phyloP scores from a whole-genome alignment of 2,329 filamentous ascomycete genomes.

The Xylaria arbuscula region DNA sequence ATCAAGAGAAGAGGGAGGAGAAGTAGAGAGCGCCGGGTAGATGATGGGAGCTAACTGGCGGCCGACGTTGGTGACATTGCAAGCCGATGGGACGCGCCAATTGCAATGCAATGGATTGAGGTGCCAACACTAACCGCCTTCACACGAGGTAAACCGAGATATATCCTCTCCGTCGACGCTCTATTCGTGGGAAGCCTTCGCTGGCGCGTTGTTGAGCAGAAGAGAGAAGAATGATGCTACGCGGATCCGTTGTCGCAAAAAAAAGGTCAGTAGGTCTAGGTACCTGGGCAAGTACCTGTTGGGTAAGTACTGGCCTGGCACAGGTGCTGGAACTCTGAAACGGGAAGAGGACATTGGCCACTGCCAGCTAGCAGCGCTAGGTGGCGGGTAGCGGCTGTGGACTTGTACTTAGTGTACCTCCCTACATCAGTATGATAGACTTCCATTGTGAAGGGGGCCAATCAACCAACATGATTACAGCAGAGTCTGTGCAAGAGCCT shows the following conservation, averaged over 20 bases:
- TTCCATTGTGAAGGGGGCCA: neutral
- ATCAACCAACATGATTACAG: neutral
- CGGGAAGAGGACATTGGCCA: neutral
- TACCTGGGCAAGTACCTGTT: conserved; percentile 34
- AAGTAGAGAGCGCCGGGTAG: conserved; percentile 34
- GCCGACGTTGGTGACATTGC: conserved; percentile 48
- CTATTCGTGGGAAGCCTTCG: conserved; percentile 25
- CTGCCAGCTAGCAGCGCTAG: neutral
- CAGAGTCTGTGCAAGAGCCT: conserved; percentile 15
- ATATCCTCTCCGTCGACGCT: conserved; percentile 17
- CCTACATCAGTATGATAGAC: neutral
- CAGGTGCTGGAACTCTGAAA: neutral
- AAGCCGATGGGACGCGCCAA: conserved; percentile 43
- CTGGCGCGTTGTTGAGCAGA: conserved; percentile 37
- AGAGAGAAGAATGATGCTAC: conserved; percentile 42
- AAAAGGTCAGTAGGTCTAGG: conserved; percentile 33
- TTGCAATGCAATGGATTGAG: conserved; percentile 42
- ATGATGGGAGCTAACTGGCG: conserved; percentile 44
- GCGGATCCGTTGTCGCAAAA: conserved; percentile 46
- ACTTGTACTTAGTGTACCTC: neutral
- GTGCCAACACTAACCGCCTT: conserved; percentile 32
- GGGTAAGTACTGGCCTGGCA: conserved; percentile 17
- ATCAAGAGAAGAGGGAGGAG: conserved; percentile 23
- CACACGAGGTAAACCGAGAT: conserved; percentile 21
- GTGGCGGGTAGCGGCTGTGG: neutral